Base-by-base conservation (phyloP, 768 basidiomycete species). In the Xerocomus potaroensis region DNA sequence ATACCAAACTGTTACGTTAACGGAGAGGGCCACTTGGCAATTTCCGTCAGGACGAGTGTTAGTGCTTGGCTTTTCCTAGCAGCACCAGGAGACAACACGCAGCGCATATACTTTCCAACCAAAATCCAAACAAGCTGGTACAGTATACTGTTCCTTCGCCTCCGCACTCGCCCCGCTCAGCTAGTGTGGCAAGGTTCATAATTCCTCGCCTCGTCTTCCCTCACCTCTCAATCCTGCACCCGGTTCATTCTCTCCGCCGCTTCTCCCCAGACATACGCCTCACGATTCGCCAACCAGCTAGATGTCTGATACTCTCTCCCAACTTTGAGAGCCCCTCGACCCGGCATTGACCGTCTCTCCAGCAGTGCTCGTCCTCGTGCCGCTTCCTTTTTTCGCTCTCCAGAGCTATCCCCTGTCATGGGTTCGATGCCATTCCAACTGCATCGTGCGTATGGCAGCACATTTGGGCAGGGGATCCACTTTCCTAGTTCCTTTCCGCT, bases 201-300 rank as follows among this genome's bases (percentile, higher is more conserved):
- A 11, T 4, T 39, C 50, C 36, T 50, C 59, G 1, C 45, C 56
- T 5, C 53, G 53, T 30, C 53, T 52, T 14, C 46, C 65, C 6
- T 66, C 60, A 9, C 65, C 57, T 35, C 49, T 65, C 16, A 59
- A 60, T 14, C 60, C 59, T 1, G 46, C 57, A 36, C 44, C 45
- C 8, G 47, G 41, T 18, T 40, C 46, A 11, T 50, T 51, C 22
- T 33, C 42, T 32, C 43, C 46, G 14, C 35, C 35, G 18, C 27
- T 38, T 2, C 27, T 44, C 3, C 22, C 23, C 8, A 43, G 45
- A 16, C 26, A 40, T 27, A 46, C 44, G 4, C 42, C 47, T 8
- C 32, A 36, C 21, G 39, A 51, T 43, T 55, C 52, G 12, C 50
- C 53, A 10, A 21, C 40, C 2, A 26, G 26, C 6, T 57, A 59